phyloP scores from a whole-genome alignment of 2,329 filamentous ascomycete species.

The Calcarisporium arbuscula region DNA sequence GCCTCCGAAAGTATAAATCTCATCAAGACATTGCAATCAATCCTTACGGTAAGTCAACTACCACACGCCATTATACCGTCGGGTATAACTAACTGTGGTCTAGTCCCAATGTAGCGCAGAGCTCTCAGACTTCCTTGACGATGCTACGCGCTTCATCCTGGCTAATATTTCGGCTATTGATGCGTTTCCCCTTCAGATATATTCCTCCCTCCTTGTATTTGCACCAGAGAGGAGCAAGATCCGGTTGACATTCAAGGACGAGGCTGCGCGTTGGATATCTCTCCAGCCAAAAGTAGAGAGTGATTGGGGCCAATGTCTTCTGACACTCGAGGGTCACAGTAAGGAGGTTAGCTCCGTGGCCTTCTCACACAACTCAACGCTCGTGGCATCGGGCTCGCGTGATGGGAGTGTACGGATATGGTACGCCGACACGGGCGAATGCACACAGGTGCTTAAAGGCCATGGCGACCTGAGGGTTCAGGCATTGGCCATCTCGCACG shows the following conservation, averaged over 20 bases:
- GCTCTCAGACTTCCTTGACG: neutral
- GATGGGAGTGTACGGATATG: neutral
- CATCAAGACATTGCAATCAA: neutral
- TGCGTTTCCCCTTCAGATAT: constrained; percentile 16
- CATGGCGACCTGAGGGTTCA: neutral
- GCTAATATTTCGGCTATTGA: constrained; percentile 6
- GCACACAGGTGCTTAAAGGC: neutral
- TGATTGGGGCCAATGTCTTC: neutral
- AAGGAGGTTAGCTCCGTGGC: neutral
- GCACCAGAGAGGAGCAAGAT: constrained; percentile 13
- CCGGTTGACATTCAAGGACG: constrained; percentile 6
- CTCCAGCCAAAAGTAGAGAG: neutral
- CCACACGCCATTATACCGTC: too few species aligned
- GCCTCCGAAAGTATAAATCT: neutral
- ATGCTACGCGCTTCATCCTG: constrained; percentile 6
- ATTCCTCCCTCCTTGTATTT: constrained; percentile 18
- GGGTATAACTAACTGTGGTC: neutral
- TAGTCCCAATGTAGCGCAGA: neutral
- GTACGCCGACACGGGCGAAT: neutral
- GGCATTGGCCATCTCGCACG: too few species aligned
- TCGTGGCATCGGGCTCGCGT: neutral
- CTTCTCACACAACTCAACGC: neutral
- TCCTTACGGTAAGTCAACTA: neutral
- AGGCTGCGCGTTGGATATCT: constrained; percentile 13
- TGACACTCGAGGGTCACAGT: neutral